phyloP scores from a whole-genome alignment of 371 early-diverging fungal species.

The Mortierella sp. region DNA sequence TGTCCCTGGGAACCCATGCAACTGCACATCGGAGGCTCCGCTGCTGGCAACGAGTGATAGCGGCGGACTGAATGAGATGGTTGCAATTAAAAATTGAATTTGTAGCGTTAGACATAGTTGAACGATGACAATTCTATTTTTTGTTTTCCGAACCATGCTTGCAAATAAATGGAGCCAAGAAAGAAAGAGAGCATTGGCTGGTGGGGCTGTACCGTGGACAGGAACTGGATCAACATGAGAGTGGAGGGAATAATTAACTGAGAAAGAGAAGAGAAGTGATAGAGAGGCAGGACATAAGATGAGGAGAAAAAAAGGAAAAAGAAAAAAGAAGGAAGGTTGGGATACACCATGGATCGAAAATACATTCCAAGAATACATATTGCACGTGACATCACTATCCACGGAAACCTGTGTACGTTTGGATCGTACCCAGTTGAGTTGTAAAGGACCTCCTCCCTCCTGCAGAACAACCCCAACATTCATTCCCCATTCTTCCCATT shows the following conservation, averaged over 20 bases:
- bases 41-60: conserved; percentile 42
- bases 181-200: neutral
- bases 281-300: neutral
- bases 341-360: too few species aligned
- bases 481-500: neutral
- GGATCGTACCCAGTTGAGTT: too few species aligned
- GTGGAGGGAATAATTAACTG: neutral
- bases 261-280: neutral
- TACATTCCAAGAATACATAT: too few species aligned
- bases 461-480: neutral
- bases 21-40: conserved; percentile 36
- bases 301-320: neutral
- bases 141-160: too few species aligned
- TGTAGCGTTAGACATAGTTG: neutral
- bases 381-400: neutral
- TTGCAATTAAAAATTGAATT: neutral
- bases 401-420: neutral
- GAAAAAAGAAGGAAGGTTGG: too few species aligned
- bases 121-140: too few species aligned
- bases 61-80: conserved; percentile 21
- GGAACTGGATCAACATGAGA: conserved; percentile 30
- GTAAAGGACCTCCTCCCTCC: too few species aligned
- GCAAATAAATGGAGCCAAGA: neutral
- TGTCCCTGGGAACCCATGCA: conserved; percentile 42
- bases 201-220: conserved; percentile 17